These are phyloP conservation scores for Boletales sp. DNA, from an alignment of 768 basidiomycete genomes.

Conservation along the genomic window DNA sequence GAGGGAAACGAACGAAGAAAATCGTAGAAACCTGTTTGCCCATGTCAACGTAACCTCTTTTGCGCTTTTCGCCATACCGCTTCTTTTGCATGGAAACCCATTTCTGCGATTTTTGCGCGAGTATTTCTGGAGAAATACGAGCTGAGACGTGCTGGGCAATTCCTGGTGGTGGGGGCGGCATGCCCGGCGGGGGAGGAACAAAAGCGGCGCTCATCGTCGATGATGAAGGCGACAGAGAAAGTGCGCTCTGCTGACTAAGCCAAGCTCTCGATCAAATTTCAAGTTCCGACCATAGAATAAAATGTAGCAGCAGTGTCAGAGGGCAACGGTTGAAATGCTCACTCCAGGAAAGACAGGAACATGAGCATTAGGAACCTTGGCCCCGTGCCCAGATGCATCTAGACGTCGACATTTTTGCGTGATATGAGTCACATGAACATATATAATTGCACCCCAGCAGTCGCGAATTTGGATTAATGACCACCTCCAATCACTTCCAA, in stretches of 20 bases:
- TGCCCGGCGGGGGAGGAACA: conserved; percentile 40
- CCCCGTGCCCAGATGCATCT: too few relatives aligned
- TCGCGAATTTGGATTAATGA: too few relatives aligned
- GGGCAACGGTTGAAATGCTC: too few relatives aligned
- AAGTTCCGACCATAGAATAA: conserved; percentile 14
- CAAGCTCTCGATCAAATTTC: conserved; percentile 7
- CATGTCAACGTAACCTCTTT: conserved; percentile 87
- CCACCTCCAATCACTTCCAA: too few relatives aligned
- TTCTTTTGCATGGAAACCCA: conserved; percentile 94
- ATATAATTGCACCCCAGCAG: too few relatives aligned
- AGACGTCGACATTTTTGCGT: too few relatives aligned
- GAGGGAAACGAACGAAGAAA: neutral
- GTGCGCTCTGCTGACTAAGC: conserved; percentile 24
- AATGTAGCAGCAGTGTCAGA: too few relatives aligned
- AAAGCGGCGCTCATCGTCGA: conserved; percentile 31
- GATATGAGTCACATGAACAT: too few relatives aligned
- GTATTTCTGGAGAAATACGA: conserved; percentile 59
- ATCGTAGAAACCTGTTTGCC: conserved; percentile 76
- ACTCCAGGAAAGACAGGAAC: too few relatives aligned
- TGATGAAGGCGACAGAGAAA: conserved; percentile 28
- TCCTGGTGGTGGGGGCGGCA: conserved; percentile 36
- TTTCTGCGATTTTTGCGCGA: conserved; percentile 92
- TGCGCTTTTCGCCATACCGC: conserved; percentile 88
- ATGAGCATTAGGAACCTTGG: too few relatives aligned
- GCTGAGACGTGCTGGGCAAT: conserved; percentile 34